These are phyloP conservation scores for Spathaspora sp. DNA, from an alignment of 805 yeast species.

Conservation along the genomic window DNA sequence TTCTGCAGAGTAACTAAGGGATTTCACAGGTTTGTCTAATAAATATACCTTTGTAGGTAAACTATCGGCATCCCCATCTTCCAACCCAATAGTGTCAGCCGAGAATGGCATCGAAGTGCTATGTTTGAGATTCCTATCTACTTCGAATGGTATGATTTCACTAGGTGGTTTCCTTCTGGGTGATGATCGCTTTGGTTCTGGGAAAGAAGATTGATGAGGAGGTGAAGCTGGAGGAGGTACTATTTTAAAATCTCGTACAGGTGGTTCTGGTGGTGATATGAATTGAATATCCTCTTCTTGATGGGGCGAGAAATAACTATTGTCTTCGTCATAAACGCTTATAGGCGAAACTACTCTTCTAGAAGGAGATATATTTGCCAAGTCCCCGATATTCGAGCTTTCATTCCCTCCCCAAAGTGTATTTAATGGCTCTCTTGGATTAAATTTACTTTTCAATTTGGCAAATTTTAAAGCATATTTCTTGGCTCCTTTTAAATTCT, in stretches of 20 bases:
- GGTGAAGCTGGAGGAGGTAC: slow-evolving; percentile 25
- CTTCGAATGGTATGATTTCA: slow-evolving; percentile 1
- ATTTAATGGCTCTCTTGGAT: slow-evolving; percentile 31
- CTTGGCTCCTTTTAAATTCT: slow-evolving; percentile 12
- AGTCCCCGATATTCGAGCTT: neutral
- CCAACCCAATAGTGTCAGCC: slow-evolving; percentile 39
- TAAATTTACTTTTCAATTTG: slow-evolving; percentile 30
- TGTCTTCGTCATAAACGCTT: slow-evolving; percentile 13
- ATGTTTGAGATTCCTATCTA: neutral
- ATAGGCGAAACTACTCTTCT: slow-evolving; percentile 16
- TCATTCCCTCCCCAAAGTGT: slow-evolving; percentile 17
- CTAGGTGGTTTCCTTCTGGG: slow-evolving; percentile 24
- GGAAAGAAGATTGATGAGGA: neutral
- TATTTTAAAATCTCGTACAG: neutral
- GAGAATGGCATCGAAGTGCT: slow-evolving; percentile 36
- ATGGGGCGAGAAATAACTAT: neutral
- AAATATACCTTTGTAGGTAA: slow-evolving; percentile 35
- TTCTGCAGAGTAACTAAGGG: slow-evolving; percentile 20
- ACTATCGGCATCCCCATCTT: slow-evolving; percentile 10
- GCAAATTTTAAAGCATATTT: slow-evolving; percentile 25
- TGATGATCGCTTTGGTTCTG: slow-evolving; percentile 3
- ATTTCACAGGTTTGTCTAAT: slow-evolving; percentile 30
- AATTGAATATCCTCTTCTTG: neutral
- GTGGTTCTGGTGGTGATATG: neutral
- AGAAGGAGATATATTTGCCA: neutral